phyloP scores from a whole-genome alignment of 1,284 basidiomycete genomes.

The Trametes versicolor region DNA sequence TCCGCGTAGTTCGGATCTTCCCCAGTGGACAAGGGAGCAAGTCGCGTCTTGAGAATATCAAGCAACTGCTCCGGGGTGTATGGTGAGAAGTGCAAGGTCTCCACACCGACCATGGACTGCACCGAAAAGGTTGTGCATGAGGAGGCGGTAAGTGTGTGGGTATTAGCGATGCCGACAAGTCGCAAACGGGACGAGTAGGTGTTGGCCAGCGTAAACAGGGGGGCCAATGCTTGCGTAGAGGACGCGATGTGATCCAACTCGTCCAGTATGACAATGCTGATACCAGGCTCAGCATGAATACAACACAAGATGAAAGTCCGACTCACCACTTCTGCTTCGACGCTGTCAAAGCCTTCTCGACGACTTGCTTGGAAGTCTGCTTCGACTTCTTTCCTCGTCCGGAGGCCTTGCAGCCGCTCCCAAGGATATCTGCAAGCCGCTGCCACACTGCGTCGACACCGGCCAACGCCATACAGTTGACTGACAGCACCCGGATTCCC shows the following conservation, averaged over 20 bases:
- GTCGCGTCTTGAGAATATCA: slow-evolving; percentile 68
- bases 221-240: slow-evolving; percentile 61
- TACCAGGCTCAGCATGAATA: background rate
- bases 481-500: slow-evolving; percentile 58
- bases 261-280: slow-evolving; percentile 78
- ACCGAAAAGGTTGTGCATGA: slow-evolving; percentile 49
- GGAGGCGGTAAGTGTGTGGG: slow-evolving; percentile 77
- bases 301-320: background rate
- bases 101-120: slow-evolving; percentile 53
- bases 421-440: slow-evolving; percentile 67
- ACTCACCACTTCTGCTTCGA: slow-evolving; percentile 67
- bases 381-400: slow-evolving; percentile 44
- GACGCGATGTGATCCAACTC: slow-evolving; percentile 81
- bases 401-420: slow-evolving; percentile 47
- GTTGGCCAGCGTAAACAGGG: slow-evolving; percentile 71
- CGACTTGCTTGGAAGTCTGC: slow-evolving; percentile 49
- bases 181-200: slow-evolving; percentile 60
- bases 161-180: slow-evolving; percentile 84
- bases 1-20: slow-evolving; percentile 42
- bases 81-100: slow-evolving; percentile 79
- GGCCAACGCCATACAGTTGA: slow-evolving; percentile 84
- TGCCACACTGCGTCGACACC: slow-evolving; percentile 76
- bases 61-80: slow-evolving; percentile 76
- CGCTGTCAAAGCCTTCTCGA: slow-evolving; percentile 53
- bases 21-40: slow-evolving; percentile 54